phyloP scores from a whole-genome alignment of 2,329 filamentous ascomycete genomes.

The Alternaria novae-zelandiae region DNA sequence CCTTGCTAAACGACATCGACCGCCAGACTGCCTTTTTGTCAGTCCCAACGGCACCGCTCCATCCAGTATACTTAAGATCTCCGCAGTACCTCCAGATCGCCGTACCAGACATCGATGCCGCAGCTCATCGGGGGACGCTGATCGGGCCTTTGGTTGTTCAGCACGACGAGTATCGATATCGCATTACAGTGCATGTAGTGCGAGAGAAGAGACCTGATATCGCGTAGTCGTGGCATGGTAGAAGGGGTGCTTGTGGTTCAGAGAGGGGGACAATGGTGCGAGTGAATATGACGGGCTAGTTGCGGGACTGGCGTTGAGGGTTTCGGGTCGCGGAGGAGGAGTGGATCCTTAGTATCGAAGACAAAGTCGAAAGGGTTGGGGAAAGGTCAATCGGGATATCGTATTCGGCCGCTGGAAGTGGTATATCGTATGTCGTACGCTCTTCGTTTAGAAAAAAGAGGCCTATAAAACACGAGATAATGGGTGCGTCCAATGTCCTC shows the following conservation, averaged over 20 bases:
- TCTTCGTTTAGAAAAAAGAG: not conserved
- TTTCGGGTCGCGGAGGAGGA: not conserved
- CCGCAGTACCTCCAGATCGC: not conserved
- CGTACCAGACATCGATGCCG: not conserved
- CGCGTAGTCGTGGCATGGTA: not conserved
- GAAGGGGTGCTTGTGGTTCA: not conserved
- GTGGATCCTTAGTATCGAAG: not conserved
- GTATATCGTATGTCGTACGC: not conserved
- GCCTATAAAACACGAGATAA: not conserved
- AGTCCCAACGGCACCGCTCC: not conserved
- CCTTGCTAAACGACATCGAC: not conserved
- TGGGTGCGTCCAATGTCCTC: not conserved
- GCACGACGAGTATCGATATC: not conserved
- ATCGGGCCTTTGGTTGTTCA: not conserved
- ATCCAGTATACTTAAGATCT: not conserved
- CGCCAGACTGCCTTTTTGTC: not conserved
- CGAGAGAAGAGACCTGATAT: not conserved
- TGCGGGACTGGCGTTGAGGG: not conserved
- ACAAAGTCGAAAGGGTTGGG: not conserved
- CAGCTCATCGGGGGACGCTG: not conserved
- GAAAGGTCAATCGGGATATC: not conserved
- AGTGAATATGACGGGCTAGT: not conserved
- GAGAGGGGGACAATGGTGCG: not conserved
- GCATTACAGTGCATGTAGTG: not conserved
- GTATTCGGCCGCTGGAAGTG: not conserved